These are phyloP conservation scores for Nemania sp. DNA, from an alignment of 2,329 filamentous ascomycete species.

Conservation along the genomic window DNA sequence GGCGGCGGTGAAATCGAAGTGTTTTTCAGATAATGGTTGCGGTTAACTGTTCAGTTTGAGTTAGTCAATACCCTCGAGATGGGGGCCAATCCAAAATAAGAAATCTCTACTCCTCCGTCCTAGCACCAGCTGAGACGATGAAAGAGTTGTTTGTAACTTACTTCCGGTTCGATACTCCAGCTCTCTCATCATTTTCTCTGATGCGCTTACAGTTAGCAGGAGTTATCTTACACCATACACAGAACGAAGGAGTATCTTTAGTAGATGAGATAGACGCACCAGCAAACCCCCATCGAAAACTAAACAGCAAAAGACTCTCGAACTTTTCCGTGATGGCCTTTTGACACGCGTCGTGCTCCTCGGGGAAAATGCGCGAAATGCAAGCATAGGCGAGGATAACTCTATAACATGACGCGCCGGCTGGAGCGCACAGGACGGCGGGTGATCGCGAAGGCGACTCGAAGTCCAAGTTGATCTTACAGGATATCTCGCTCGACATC, in stretches of 20 bases:
- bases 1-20: conserved; percentile 22
- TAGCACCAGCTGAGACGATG: neutral
- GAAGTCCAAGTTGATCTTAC: conserved; percentile 39
- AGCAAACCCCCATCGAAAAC: conserved; percentile 42
- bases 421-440: conserved; percentile 38
- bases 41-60: conserved; percentile 27
- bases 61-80: neutral
- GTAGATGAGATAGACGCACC: conserved; percentile 31
- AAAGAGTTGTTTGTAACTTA: conserved; percentile 15
- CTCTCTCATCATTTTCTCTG: conserved; percentile 42
- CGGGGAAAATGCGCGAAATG: conserved; percentile 39
- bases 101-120: neutral
- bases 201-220: conserved; percentile 12
- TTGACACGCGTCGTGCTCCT: conserved; percentile 35
- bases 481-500: conserved; percentile 43
- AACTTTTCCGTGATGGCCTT: conserved; percentile 41
- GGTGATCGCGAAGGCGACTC: conserved; percentile 32
- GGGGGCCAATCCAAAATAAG: neutral
- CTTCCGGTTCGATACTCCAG: conserved; percentile 36
- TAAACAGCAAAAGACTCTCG: conserved; percentile 41
- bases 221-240: neutral
- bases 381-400: conserved; percentile 38
- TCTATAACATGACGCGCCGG: conserved; percentile 40
- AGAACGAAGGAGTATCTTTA: neutral
- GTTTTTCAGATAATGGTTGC: conserved; percentile 36